A percentile compares a stretch with the other conserved stretches of the same genome.
phyloP scores from a whole-genome alignment of 768 basidiomycete species.

The Lactifluus volemus region DNA sequence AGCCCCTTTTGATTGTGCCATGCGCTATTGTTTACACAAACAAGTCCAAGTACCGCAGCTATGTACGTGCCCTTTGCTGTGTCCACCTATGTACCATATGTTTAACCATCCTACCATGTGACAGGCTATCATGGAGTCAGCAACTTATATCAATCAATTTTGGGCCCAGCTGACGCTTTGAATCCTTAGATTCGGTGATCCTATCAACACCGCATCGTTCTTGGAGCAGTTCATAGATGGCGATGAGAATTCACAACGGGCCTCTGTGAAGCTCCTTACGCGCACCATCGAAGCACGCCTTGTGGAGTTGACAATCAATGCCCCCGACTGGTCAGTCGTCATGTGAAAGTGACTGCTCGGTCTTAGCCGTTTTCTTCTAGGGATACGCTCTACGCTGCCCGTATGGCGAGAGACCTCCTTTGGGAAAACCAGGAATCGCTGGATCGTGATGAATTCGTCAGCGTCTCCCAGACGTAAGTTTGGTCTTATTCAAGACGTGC shows the following conservation, averaged over 20 bases:
- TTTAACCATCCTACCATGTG: not conserved
- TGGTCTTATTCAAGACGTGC: not conserved
- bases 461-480: constrained; percentile 84
- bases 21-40: constrained; percentile 90
- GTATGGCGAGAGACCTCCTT: constrained; percentile 90
- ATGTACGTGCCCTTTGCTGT: constrained; percentile 42
- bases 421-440: constrained; percentile 79
- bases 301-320: constrained; percentile 75
- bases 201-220: constrained; percentile 69
- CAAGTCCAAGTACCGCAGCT: constrained; percentile 90
- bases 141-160: constrained; percentile 4
- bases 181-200: constrained; percentile 63
- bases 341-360: not conserved
- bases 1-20: constrained; percentile 63
- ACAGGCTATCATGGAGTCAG: constrained; percentile 69
- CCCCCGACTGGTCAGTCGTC: constrained; percentile 77
- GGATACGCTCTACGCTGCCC: constrained; percentile 84
- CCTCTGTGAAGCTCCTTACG: constrained; percentile 83
- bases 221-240: constrained; percentile 68
- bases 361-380: constrained; percentile 32
- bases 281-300: constrained; percentile 62
- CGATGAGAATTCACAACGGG: constrained; percentile 57
- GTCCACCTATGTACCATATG: not conserved
- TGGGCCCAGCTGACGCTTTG: not conserved
- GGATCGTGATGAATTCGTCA: constrained; percentile 71